These are phyloP conservation scores for Anastatica hierochuntica DNA, from an alignment of 345 rosid genomes.

Conservation along the genomic window DNA sequence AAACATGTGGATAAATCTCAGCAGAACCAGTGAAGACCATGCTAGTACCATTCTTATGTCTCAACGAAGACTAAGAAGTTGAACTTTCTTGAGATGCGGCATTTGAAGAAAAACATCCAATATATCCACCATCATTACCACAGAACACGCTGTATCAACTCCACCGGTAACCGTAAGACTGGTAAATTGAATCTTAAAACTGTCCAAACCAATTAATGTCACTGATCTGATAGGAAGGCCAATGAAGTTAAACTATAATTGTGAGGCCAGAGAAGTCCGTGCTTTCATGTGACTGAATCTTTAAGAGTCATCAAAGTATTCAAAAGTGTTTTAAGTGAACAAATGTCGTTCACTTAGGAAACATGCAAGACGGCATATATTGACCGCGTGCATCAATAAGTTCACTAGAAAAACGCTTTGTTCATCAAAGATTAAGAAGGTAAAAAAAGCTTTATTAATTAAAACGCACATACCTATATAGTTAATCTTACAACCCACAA, in stretches of 20 bases:
- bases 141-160: conserved; percentile 45
- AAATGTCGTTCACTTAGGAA: too few relatives aligned
- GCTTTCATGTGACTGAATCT: conserved; percentile 66
- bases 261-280: conserved; percentile 28
- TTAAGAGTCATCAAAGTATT: too few relatives aligned
- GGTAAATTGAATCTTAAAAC: not conserved
- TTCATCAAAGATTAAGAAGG: too few relatives aligned
- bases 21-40: too few relatives aligned
- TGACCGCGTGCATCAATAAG: too few relatives aligned
- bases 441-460: too few relatives aligned
- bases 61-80: conserved; percentile 67
- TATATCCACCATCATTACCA: conserved; percentile 47
- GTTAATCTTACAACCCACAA: too few relatives aligned
- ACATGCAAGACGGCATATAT: too few relatives aligned
- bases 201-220: not conserved
- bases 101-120: conserved; percentile 34
- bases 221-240: conserved; percentile 91
- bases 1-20: too few relatives aligned
- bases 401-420: too few relatives aligned
- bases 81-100: conserved; percentile 42
- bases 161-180: conserved; percentile 32
- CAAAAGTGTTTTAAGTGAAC: too few relatives aligned
- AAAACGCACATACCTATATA: too few relatives aligned
- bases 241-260: conserved; percentile 66
- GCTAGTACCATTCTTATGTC: conserved; percentile 44